Evolutionary conservation across 805 yeast species (phyloP).

Genomic region (Candida insectorum): DNA sequence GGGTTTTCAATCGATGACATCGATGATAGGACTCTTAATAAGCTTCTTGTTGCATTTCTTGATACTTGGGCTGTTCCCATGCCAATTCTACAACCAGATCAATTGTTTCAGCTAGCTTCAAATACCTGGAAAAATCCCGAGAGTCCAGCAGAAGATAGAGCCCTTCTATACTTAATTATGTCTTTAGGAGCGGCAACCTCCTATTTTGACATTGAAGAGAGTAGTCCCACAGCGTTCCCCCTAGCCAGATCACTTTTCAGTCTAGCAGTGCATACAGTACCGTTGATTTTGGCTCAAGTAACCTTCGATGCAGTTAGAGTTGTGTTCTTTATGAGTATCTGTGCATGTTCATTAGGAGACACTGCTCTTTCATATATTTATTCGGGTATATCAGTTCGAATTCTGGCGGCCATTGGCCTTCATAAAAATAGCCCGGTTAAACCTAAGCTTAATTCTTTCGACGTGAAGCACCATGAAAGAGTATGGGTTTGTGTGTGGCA

Average conservation of each 20-base stretch:
- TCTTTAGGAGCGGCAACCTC: conserved; percentile 17
- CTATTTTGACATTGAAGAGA: conserved; percentile 9
- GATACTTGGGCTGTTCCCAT: conserved; percentile 18
- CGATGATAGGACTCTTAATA: conserved; percentile 9
- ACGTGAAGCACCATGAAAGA: conserved; percentile 13
- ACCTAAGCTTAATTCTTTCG: conserved; percentile 5
- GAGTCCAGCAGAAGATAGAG: conserved; percentile 7
- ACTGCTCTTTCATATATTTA: conserved; percentile 18
- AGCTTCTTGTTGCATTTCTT: conserved; percentile 14
- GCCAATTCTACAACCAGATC: conserved; percentile 17
- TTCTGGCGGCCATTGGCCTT: conserved; percentile 16
- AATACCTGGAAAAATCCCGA: conserved; percentile 9
- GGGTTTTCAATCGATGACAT: conserved; percentile 10
- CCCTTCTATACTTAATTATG: conserved; percentile 15
- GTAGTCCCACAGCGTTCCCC: conserved; percentile 10
- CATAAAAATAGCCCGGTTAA: conserved; percentile 9
- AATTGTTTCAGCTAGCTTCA: conserved; percentile 13
- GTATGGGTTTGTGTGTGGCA: conserved; percentile 19
- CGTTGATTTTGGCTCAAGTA: conserved; percentile 14
- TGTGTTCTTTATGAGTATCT: conserved; percentile 14
- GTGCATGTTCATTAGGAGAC: conserved; percentile 19
- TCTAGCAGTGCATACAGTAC: conserved; percentile 14
- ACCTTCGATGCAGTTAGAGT: conserved; percentile 16
- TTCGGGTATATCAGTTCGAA: conserved; percentile 15
- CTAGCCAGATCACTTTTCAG: conserved; percentile 17